Conservation (phyloP, 345 rosid species). For the Psidium guajava region DNA sequence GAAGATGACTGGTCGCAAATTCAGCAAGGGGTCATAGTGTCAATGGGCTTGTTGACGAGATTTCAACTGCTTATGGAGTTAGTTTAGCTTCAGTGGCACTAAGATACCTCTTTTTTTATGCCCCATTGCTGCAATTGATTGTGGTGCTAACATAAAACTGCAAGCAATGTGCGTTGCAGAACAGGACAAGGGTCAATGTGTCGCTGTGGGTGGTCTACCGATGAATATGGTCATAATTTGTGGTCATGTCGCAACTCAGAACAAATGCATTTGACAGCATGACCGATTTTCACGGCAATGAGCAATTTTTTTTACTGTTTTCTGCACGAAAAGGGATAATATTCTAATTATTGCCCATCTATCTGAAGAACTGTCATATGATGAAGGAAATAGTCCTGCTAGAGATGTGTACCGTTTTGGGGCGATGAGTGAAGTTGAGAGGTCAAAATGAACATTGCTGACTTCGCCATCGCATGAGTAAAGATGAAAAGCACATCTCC, state of each 20-base stretch:
- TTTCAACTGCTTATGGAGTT: not conserved
- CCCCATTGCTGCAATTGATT: not conserved
- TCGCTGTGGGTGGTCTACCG: not conserved
- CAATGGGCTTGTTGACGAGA: not conserved
- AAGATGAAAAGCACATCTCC: not conserved
- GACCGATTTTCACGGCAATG: not conserved
- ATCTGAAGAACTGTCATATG: not conserved
- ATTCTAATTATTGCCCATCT: not conserved
- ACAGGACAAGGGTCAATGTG: not conserved
- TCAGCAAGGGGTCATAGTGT: conserved; percentile 32
- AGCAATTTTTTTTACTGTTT: not conserved
- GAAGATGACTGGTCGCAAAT: conserved; percentile 67
- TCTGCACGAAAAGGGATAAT: not conserved
- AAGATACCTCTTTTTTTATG: not conserved
- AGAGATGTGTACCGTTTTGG: not conserved
- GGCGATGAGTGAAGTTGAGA: not conserved
- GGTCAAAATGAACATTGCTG: not conserved
- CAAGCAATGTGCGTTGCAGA: not conserved
- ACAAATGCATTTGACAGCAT: not conserved
- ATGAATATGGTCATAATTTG: not conserved
- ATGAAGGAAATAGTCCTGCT: not conserved
- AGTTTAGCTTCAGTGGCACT: not conserved
- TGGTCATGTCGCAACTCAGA: not conserved
- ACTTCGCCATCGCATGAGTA: not conserved
- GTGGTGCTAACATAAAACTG: not conserved